Base-by-base conservation (phyloP, 2,329 filamentous ascomycete species). In the Madurella fahalii region DNA sequence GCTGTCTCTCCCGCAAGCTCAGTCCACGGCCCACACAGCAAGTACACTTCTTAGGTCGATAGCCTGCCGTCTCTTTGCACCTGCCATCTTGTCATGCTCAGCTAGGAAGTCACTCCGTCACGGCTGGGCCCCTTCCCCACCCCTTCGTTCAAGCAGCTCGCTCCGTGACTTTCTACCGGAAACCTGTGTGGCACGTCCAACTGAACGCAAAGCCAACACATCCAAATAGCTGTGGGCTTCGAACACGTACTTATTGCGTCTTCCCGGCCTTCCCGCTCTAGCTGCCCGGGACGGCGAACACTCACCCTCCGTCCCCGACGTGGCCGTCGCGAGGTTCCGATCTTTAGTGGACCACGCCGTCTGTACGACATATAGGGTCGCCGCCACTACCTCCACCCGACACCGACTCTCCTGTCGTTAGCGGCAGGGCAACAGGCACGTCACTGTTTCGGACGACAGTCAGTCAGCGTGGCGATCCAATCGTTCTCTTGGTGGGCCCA, bases 1-100 rank as follows among this genome's bases (percentile, higher is more conserved):
- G 72, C 68, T 66, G 63, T 64, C 62, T 64, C 62, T 64, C 61
- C 66, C 69, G 67, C 68, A 67, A 65, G 62, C 61, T 67, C 65
- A 43, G 40, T 67, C 53, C 63, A 62, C 57, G 54, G 57, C 61
- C 55, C 47, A 59, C 47, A 59, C 59, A 54, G 58, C 58, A 56
- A 53, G 52, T 11, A 64, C 60, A 58, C 63, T 64, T 58, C 52
- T 59, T 60, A 63, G 61, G 61, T 63, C 60, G 55, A 60, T 61
- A 63, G 55, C 59, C 59, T 62, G 58, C 63, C 52, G 37, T 52
- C 50, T 41, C 52, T 55, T 54, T 61, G 47, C 58, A 49, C 54
- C 55, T 50, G 59, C 57, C 56, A 52, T 59, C 56, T 42, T 61
- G 31, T 51, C 55, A 47, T 61, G 42, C 58, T 60, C 56, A 54